Evolutionary conservation across 495 filamentous ascomycete species (phyloP).

Genomic region (Xylaria sp.): DNA sequence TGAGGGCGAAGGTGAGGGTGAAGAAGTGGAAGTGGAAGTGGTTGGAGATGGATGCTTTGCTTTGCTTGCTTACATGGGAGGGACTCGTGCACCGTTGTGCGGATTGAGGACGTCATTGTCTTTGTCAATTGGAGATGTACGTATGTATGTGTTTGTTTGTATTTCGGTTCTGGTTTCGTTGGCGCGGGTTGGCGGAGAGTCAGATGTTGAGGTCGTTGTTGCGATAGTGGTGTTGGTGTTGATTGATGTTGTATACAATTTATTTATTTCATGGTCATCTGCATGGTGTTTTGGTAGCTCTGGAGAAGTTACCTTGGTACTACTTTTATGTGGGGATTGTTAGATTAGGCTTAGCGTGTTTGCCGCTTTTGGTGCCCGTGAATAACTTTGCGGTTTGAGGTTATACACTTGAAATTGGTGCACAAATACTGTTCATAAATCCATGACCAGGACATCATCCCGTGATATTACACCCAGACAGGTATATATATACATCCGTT

Average conservation of each 20-base stretch:
- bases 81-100: conserved; percentile 75
- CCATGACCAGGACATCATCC: too few relatives aligned
- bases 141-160: neutral
- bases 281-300: neutral
- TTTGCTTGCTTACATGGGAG: conserved; percentile 80
- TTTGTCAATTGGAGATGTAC: neutral
- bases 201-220: neutral
- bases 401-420: neutral
- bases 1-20: neutral
- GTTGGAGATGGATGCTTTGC: conserved; percentile 37
- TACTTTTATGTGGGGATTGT: too few relatives aligned
- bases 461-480: too few relatives aligned
- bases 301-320: neutral
- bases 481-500: neutral
- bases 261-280: conserved; percentile 1
- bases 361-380: neutral
- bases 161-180: too few relatives aligned
- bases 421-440: neutral
- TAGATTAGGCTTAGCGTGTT: neutral
- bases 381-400: too few relatives aligned
- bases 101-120: conserved; percentile 68
- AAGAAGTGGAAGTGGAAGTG: neutral
- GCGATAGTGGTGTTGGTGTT: neutral
- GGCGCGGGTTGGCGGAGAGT: neutral
- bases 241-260: neutral